Percentiles rank a stretch among this genome's conserved stretches.
These are phyloP conservation scores for Phytophthora nicotianae DNA, from an alignment of 352 stramenopile species.

Conservation along the genomic window DNA sequence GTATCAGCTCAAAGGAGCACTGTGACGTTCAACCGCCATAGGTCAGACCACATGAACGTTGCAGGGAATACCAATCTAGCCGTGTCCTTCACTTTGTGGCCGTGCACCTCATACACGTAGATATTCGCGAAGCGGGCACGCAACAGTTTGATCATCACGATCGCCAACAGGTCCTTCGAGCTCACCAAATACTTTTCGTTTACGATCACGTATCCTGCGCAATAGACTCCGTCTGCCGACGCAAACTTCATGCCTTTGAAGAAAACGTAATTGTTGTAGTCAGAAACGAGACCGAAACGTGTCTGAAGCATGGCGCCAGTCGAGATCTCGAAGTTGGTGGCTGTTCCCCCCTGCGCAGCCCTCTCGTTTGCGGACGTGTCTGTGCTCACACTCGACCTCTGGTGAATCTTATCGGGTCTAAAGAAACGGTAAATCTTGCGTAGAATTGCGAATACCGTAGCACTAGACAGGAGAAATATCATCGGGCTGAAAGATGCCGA, in stretches of 20 bases:
- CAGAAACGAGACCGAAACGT: conserved; percentile 39
- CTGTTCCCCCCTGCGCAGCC: conserved; percentile 4
- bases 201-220: conserved; percentile 42
- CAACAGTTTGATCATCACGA: conserved; percentile 41
- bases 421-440: conserved; percentile 22
- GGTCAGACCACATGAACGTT: conserved; percentile 34
- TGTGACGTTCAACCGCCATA: conserved; percentile 33
- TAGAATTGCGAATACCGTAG: conserved; percentile 14
- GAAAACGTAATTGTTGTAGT: conserved; percentile 45
- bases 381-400: conserved; percentile 16
- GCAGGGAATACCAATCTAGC: conserved; percentile 36
- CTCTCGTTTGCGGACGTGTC: conserved; percentile 21
- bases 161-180: conserved; percentile 31
- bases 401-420: conserved; percentile 13
- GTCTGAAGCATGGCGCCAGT: conserved; percentile 33
- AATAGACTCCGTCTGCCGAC: conserved; percentile 41
- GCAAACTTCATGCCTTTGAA: conserved; percentile 51
- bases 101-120: conserved; percentile 43
- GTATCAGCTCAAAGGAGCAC: conserved; percentile 25
- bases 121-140: conserved; percentile 26
- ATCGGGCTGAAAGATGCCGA: conserved; percentile 19
- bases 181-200: conserved; percentile 44
- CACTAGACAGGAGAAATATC: conserved; percentile 14
- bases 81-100: conserved; percentile 36
- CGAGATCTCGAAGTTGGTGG: conserved; percentile 38